Percentiles rank a stretch among this genome's conserved stretches.
These are phyloP conservation scores for Phylloporus sp. DNA, from an alignment of 1,284 basidiomycete species.

Conservation along the genomic window DNA sequence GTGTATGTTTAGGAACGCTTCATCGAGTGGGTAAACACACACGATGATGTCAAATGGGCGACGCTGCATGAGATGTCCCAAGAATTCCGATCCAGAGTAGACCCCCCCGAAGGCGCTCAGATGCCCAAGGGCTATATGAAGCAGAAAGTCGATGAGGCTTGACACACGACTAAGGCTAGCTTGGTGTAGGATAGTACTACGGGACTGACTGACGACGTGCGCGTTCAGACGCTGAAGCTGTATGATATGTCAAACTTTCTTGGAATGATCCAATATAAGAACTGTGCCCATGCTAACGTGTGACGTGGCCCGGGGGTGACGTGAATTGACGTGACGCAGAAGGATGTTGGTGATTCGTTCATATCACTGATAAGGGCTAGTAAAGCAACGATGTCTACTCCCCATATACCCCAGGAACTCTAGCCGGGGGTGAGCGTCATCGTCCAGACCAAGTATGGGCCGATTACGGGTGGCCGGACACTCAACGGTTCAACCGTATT, in stretches of 20 bases:
- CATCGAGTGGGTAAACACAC: constrained; percentile 79
- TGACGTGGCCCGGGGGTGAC: too few species aligned
- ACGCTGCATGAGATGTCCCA: constrained; percentile 70
- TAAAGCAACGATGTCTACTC: too few species aligned
- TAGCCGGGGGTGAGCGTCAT: constrained; percentile 41
- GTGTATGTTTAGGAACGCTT: constrained; percentile 61
- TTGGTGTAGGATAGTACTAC: constrained; percentile 19
- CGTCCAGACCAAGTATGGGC: constrained; percentile 41
- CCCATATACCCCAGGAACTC: too few species aligned
- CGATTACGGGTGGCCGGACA: not conserved
- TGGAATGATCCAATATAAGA: too few species aligned
- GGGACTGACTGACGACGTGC: too few species aligned
- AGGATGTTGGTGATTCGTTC: too few species aligned
- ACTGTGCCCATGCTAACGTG: too few species aligned
- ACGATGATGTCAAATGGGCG: constrained; percentile 75
- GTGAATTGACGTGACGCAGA: too few species aligned
- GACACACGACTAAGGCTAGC: too few species aligned
- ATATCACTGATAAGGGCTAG: too few species aligned
- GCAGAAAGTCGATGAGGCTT: not conserved
- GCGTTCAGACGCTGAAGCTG: too few species aligned
- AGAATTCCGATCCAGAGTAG: constrained; percentile 51
- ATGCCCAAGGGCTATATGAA: constrained; percentile 49
- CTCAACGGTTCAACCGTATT: constrained; percentile 56
- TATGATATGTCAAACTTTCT: too few species aligned
- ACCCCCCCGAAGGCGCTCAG: constrained; percentile 40